These are phyloP conservation scores for Microdochium nivale DNA, from an alignment of 2,329 filamentous ascomycete species.

Conservation along the genomic window DNA sequence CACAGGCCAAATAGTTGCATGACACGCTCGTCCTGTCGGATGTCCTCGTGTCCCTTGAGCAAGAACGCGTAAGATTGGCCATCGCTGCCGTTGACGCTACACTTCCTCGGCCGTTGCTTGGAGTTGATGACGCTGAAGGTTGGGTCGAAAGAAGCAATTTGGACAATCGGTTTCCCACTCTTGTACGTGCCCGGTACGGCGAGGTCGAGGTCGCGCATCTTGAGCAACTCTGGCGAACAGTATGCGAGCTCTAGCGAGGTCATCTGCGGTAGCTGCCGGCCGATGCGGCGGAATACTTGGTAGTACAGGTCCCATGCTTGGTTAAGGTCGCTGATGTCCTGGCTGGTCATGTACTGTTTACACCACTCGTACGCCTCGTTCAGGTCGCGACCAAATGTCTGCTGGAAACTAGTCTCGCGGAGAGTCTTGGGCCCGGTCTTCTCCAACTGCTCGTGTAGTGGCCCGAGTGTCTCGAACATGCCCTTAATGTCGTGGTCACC, in stretches of 20 bases:
- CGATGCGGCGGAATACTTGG: constrained; percentile 93
- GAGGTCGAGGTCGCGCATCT: constrained; percentile 77
- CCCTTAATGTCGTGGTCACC: constrained; percentile 95
- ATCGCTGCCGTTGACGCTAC: constrained; percentile 83
- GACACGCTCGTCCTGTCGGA: constrained; percentile 95
- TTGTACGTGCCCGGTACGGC: constrained; percentile 94
- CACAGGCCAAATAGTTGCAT: constrained; percentile 99
- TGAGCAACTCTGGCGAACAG: constrained; percentile 87
- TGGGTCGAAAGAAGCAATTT: constrained; percentile 82
- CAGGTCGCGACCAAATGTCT: constrained; percentile 92
- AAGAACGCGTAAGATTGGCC: constrained; percentile 80
- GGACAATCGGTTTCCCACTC: constrained; percentile 67
- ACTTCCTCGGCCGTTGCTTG: constrained; percentile 88
- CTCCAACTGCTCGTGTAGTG: constrained; percentile 85
- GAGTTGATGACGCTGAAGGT: constrained; percentile 90
- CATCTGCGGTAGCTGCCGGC: constrained; percentile 83
- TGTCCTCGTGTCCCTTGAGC: constrained; percentile 98
- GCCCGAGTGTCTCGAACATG: constrained; percentile 87
- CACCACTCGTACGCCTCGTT: constrained; percentile 96
- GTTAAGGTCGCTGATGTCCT: constrained; percentile 89
- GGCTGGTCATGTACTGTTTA: constrained; percentile 78
- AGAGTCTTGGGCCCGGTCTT: constrained; percentile 81
- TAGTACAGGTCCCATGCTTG: constrained; percentile 99
- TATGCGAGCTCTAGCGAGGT: constrained; percentile 92
- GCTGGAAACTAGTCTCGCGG: constrained; percentile 92